Evolutionary conservation across 208 protist genomes (phyloP), one percentile per base, ranked within the genome.

Genomic region (Perkinsela sp.): DNA sequence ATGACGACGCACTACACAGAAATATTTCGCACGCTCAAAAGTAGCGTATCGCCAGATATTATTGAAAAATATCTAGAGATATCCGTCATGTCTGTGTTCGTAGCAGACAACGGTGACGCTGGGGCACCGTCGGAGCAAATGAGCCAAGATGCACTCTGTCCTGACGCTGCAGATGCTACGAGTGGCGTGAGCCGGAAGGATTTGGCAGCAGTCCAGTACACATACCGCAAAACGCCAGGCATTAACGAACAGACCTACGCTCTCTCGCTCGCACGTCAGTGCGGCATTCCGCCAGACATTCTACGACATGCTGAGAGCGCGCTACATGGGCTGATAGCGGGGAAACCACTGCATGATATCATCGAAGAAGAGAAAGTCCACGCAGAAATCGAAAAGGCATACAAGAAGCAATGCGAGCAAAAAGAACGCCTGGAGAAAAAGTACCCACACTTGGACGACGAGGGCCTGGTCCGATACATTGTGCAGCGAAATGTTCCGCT

Each of bases 1-100:
- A 80, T 78, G 66, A 76, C 80, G 28, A 93, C 82, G 15, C 87
- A 90, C 68, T 78, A 85, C 32, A 67, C 77, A 1, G 85, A 91
- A 31, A 72, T 66, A n/a, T 28, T 79, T 32, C 6, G 40, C 6
- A 57, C 6, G 13, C 40, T 57, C 40, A 22, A 6, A 22, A 57
- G 13, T 57, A n/a, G 6, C 13, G 40, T 57, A n/a, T 6, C 6
- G 13, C 6, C 6, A 22, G 40, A 57, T n/a, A 57, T 22, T 22
- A 6, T 57, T 22, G 40, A 57, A 22, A 57, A 57, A 57, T 57
- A n/a, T 57, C 40, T 57, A 6, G 40, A 57, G 22, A 22, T 57
- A 6, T 57, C 40, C 6, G 40, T 57, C 13, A 57, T 57, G 40
- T 57, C 40, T n/a, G 40, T 57, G 40, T 22, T 57, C 40, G 22